A percentile compares a stretch with the other conserved stretches of the same genome.
Conservation (phyloP, 805 yeast genomes). For the Lipomyces kockii region DNA sequence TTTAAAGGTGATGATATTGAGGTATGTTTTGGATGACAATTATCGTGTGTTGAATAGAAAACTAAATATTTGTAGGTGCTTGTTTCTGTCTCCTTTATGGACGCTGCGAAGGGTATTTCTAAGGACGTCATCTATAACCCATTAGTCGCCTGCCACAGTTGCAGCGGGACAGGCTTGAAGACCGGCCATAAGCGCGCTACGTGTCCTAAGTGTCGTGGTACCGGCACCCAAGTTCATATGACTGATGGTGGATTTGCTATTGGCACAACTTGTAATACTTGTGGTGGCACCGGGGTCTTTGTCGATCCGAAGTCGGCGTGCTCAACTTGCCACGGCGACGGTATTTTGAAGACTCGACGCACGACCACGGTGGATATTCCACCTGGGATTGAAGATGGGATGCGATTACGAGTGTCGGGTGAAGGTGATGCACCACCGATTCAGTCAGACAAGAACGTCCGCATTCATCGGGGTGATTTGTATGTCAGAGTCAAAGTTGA, state of each 20-base stretch:
- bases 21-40: constrained; percentile 6
- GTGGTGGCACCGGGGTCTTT: constrained; percentile 87
- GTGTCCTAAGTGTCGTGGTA: constrained; percentile 87
- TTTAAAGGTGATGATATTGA: constrained; percentile 82
- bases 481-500: constrained; percentile 78
- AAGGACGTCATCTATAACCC: constrained; percentile 72
- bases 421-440: constrained; percentile 82
- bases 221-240: constrained; percentile 85
- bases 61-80: constrained; percentile 49
- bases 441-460: constrained; percentile 65
- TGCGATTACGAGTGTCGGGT: constrained; percentile 78
- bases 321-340: constrained; percentile 83
- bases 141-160: constrained; percentile 74
- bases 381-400: constrained; percentile 84
- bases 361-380: constrained; percentile 85
- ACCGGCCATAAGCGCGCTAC: constrained; percentile 72
- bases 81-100: constrained; percentile 77
- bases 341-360: constrained; percentile 70
- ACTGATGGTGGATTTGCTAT: constrained; percentile 94
- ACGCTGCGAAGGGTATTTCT: constrained; percentile 79
- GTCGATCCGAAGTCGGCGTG: constrained; percentile 74
- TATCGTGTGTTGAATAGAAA: neutral
- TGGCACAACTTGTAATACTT: constrained; percentile 87
- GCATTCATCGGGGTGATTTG: constrained; percentile 81
- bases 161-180: constrained; percentile 87